Base-by-base conservation (phyloP, 140 eudicot genomes). In the Stevia rebaudiana region DNA sequence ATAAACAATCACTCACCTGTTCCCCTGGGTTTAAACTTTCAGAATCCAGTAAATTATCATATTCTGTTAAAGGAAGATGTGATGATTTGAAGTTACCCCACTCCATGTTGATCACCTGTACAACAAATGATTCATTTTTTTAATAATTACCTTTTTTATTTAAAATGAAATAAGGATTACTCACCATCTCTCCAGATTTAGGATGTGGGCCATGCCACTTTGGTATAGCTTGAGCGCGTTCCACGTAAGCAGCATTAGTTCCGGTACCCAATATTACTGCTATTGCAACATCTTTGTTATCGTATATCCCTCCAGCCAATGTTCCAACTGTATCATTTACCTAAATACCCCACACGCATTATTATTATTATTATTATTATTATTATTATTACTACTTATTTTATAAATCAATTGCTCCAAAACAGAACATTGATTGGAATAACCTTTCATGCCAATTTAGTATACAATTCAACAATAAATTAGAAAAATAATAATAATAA, bases 231-330 rank as follows among this genome's bases (percentile, higher is more conserved):
- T 84, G 88, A 51, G 89, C 88, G 53, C 88, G 94, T 69, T 90
- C 98, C 48, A 90, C 91, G 65, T 90, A 90, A 46, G 98, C 98
- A 15, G 98, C 98, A 75, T 90, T 90, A 13, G 86, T 84, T 23
- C 95, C 98, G 0, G 98, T 90, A 33, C 98, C 98, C 84, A 90
- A 75, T 23, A 90, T 90, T 60, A 90, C 97, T 0, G 97, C 97
- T 43, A 79, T 59, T 21, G 63, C 65, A 36, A 80, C 91, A 36
- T 90, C 95, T 40, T 67, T 77, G 76, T 84, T 66, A 23, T 52
- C 41, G 8, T 82, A 86, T 79, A 79, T 74, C 66, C 96, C 98
- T 57, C 98, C 96, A 9, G 98, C 98, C 63, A 91, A 75, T 59
- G 96, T 91, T 58, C 96, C 98, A n/a, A 91, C 82, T 5, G 96